A percentile compares a stretch with the other conserved stretches of the same genome.
Conservation (phyloP, 495 filamentous ascomycete genomes). For the Neurospora intermedia region DNA sequence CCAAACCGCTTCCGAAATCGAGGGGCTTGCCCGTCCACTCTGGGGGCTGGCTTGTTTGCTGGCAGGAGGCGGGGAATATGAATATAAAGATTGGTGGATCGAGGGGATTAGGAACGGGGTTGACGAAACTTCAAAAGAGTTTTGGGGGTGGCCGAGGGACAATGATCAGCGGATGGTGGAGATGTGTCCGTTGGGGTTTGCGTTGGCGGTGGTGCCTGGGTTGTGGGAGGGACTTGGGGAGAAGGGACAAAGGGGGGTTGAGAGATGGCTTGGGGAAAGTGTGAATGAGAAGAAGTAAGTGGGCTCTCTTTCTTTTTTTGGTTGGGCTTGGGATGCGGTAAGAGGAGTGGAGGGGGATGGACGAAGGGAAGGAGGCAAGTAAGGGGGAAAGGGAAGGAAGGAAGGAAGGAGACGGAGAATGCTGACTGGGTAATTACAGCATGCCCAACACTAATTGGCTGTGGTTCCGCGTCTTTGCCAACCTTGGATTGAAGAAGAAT, state of each 20-base stretch:
- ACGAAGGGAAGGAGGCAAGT: neutral
- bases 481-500: constrained; percentile 62
- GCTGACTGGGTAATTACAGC: constrained; percentile 15
- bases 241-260: constrained; percentile 42
- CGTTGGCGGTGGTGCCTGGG: constrained; percentile 50
- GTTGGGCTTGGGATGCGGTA: neutral
- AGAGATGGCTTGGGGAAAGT: constrained; percentile 54
- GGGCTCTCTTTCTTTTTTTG: too few relatives aligned
- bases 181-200: constrained; percentile 62
- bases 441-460: constrained; percentile 56
- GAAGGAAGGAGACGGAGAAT: neutral
- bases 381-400: neutral
- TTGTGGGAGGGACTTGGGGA: constrained; percentile 58
- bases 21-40: constrained; percentile 63
- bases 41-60: constrained; percentile 64
- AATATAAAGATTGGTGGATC: constrained; percentile 51
- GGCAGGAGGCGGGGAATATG: constrained; percentile 53
- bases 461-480: constrained; percentile 77
- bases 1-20: constrained; percentile 64
- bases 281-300: constrained; percentile 61
- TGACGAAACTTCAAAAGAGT: constrained; percentile 42
- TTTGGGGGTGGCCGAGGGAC: constrained; percentile 63
- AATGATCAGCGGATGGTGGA: constrained; percentile 79
- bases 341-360: neutral
- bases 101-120: constrained; percentile 58